These are phyloP conservation scores for Lolium perenne DNA, from an alignment of 176 grass and related monocot genomes.

Conservation along the genomic window DNA sequence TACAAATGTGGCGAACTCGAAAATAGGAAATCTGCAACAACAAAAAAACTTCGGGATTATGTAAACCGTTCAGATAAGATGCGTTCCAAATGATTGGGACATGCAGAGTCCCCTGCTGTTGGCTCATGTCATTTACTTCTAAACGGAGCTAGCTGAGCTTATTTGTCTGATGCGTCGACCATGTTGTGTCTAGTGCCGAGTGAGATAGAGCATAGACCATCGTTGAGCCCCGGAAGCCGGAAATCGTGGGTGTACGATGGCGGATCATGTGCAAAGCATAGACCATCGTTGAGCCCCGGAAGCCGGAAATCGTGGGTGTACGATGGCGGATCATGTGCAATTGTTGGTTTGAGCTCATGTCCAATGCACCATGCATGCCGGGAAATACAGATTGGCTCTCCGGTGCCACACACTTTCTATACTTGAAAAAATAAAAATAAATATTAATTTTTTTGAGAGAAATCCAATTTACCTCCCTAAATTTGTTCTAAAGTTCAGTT, in stretches of 20 bases:
- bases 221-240: conserved; percentile 16
- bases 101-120: too few species aligned
- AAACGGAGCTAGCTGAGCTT: not conserved
- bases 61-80: too few species aligned
- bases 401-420: too few species aligned
- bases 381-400: too few species aligned
- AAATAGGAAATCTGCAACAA: too few species aligned
- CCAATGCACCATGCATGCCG: not conserved
- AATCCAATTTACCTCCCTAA: too few species aligned
- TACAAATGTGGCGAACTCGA: too few species aligned
- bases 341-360: not conserved
- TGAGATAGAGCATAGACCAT: not conserved
- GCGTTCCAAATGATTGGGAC: too few species aligned
- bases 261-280: conserved; percentile 1
- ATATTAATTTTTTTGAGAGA: too few species aligned
- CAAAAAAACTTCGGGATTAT: too few species aligned
- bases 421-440: too few species aligned
- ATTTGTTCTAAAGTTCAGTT: too few species aligned
- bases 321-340: not conserved
- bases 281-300: conserved; percentile 27
- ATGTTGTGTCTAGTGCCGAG: not conserved
- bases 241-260: not conserved
- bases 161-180: not conserved
- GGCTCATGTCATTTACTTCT: not conserved
- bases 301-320: not conserved